A percentile compares a stretch with the other conserved stretches of the same genome.
Conservation (phyloP, 2,329 filamentous ascomycete species). For the Pyricularia pennisetigena region DNA sequence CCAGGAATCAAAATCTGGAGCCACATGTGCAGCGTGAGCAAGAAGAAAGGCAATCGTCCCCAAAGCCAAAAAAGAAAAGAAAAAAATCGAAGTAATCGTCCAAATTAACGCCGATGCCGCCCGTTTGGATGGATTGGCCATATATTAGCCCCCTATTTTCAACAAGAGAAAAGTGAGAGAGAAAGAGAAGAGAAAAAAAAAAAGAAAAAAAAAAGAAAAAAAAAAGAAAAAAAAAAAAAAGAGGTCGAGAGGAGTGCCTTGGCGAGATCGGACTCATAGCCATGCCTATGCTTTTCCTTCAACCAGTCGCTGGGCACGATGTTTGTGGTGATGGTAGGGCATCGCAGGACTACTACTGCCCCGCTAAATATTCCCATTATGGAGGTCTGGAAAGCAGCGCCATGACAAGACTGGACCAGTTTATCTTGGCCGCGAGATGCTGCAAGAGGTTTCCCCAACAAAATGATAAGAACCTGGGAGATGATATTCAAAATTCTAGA, state of each 20-base stretch:
- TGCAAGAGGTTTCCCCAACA: neutral
- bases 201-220: slow-evolving; percentile 3
- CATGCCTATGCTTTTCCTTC: too few relatives aligned
- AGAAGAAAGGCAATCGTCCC: slow-evolving; percentile 4
- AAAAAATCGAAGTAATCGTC: neutral
- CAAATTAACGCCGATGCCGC: neutral
- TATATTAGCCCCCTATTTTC: neutral
- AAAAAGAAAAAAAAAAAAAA: neutral
- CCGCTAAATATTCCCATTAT: neutral
- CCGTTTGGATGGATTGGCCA: neutral
- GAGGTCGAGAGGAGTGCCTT: neutral
- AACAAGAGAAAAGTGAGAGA: slow-evolving; percentile 1
- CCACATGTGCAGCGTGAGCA: slow-evolving; percentile 4
- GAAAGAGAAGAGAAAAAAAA: slow-evolving; percentile 2
- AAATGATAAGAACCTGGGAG: neutral
- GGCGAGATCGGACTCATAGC: neutral
- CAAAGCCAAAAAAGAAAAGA: neutral
- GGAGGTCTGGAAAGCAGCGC: neutral
- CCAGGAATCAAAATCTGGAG: neutral
- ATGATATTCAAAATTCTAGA: neutral
- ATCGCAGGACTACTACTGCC: neutral
- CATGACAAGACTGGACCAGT: neutral
- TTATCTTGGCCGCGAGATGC: neutral
- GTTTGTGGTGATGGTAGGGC: neutral
- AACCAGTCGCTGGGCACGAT: neutral